phyloP scores from a whole-genome alignment of 129 eudicot genomes.

The Kitagawia praeruptora region DNA sequence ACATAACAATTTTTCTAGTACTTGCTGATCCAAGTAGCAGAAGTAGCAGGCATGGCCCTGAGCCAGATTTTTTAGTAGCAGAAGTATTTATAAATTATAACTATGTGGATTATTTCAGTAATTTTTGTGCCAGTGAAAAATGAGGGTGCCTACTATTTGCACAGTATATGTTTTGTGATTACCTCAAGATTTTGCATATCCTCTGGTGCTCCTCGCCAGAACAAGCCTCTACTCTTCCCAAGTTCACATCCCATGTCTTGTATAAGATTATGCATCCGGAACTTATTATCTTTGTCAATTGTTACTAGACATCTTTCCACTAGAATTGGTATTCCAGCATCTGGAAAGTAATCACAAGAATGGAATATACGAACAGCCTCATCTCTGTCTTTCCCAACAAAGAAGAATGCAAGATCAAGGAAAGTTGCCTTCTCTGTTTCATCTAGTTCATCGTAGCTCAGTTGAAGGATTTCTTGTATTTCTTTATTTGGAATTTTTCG shows the following conservation, averaged over 20 bases:
- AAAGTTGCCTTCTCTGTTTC: background rate
- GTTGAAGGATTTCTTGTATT: no score
- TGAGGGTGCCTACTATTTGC: no score
- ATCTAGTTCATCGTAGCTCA: no score
- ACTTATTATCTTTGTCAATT: background rate
- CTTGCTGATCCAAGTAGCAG: background rate
- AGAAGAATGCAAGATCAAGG: constrained; percentile 15
- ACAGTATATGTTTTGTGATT: background rate
- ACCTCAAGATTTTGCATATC: background rate
- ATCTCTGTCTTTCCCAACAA: constrained; percentile 1
- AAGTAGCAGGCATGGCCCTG: background rate
- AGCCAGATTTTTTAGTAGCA: no score
- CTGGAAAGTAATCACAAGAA: background rate
- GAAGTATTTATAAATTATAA: no score
- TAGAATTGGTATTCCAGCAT: constrained; percentile 8
- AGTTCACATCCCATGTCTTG: background rate
- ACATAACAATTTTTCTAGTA: no score
- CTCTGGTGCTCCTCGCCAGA: background rate
- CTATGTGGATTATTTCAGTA: no score
- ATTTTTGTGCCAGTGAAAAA: no score
- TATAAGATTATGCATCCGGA: background rate
- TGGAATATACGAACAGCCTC: background rate
- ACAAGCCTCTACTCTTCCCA: constrained; percentile 6
- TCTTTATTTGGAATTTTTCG: no score
- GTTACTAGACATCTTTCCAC: constrained; percentile 1